Evolutionary conservation across 305 asterid genomes (phyloP).

Genomic region (Solanum hybrid): DNA sequence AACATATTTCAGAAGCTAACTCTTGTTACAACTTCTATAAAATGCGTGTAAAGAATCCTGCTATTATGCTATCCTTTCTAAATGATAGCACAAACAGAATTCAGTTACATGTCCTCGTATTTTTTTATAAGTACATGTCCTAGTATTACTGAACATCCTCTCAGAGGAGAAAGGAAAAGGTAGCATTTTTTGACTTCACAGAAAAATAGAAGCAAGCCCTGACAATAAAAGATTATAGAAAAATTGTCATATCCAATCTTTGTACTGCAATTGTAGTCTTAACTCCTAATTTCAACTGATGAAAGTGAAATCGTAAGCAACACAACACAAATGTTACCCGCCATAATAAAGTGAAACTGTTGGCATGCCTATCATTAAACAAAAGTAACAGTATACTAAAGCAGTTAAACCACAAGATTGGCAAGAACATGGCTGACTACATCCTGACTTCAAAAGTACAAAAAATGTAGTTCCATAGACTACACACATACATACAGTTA

Average conservation of each 20-base stretch:
- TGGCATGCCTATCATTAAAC: not conserved
- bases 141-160: not conserved
- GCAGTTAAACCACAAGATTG: not conserved
- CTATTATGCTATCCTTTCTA: not conserved
- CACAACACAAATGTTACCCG: not conserved
- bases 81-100: not conserved
- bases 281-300: not conserved
- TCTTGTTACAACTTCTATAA: not conserved
- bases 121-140: not conserved
- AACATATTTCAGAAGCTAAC: not conserved
- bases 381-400: not conserved
- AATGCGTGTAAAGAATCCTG: not conserved
- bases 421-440: not conserved
- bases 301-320: not conserved
- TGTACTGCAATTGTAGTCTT: not conserved
- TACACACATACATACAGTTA: not conserved
- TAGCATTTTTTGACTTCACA: not conserved
- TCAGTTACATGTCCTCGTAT: not conserved
- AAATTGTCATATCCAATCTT: not conserved
- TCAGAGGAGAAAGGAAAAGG: not conserved
- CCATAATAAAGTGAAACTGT: not conserved
- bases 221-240: not conserved
- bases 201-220: not conserved
- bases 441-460: not conserved
- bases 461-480: not conserved